These are phyloP conservation scores for Rhododendron vialii DNA, from an alignment of 148 eudicot species.

Conservation along the genomic window DNA sequence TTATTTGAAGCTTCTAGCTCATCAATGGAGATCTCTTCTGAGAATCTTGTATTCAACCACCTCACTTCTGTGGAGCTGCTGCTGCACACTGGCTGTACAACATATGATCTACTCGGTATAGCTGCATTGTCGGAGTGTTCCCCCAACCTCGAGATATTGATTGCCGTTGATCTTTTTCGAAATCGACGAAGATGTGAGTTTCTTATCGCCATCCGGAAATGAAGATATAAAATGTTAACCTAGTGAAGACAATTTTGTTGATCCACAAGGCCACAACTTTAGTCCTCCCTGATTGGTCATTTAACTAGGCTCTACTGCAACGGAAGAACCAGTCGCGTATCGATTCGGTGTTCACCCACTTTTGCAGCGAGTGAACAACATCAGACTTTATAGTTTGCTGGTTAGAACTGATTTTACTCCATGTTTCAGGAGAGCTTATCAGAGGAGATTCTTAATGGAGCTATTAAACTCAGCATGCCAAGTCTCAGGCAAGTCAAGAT, in stretches of 20 bases:
- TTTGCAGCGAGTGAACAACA: not conserved
- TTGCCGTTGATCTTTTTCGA: not conserved
- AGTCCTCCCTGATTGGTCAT: not conserved
- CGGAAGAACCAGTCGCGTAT: not conserved
- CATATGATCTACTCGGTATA: constrained; percentile 2
- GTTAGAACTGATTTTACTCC: not conserved
- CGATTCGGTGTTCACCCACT: not conserved
- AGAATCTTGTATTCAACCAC: not conserved
- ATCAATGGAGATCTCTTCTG: not conserved
- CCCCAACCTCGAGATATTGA: constrained; percentile 3
- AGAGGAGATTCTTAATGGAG: not conserved
- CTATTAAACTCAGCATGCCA: not conserved
- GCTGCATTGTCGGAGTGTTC: constrained; percentile 1
- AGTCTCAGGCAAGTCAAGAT: constrained; percentile 4
- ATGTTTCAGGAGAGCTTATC: not conserved
- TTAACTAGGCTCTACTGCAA: not conserved
- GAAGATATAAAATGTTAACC: not conserved
- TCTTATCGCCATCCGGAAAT: not conserved
- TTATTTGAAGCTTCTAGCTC: not conserved
- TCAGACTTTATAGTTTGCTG: too few species aligned
- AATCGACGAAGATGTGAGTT: constrained; percentile 2
- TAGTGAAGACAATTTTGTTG: not conserved
- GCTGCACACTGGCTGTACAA: not conserved
- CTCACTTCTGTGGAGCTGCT: constrained; percentile 1
- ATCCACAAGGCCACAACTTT: not conserved